Percentiles rank a stretch among this genome's conserved stretches.
Conservation (phyloP, 768 basidiomycete genomes). For the Pisolithus marmoratus region DNA sequence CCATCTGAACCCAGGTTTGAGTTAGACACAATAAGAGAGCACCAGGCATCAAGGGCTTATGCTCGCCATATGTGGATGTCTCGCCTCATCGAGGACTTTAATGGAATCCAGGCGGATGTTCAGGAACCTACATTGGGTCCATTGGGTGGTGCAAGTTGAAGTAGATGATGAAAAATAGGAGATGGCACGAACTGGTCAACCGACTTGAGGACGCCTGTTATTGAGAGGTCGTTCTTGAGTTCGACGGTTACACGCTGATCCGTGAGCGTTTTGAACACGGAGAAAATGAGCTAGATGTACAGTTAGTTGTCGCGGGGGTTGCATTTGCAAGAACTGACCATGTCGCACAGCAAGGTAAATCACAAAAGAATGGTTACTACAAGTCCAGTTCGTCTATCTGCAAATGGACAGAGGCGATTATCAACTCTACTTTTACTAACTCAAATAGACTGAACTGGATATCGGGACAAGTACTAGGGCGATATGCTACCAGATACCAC, state of each 20-base stretch:
- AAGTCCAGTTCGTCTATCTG: no score
- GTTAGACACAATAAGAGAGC: neutral
- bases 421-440: no score
- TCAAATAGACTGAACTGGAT: no score
- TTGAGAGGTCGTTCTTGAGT: slow-evolving; percentile 97
- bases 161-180: neutral
- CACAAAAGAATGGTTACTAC: no score
- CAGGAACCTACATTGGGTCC: slow-evolving; percentile 60
- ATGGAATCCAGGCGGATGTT: slow-evolving; percentile 97
- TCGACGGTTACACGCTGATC: slow-evolving; percentile 97
- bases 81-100: slow-evolving; percentile 82
- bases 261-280: slow-evolving; percentile 98
- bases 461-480: no score
- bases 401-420: no score
- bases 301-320: neutral
- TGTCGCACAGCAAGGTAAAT: slow-evolving; percentile 3
- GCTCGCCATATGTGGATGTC: slow-evolving; percentile 95
- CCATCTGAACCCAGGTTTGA: slow-evolving; percentile 57
- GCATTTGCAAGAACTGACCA: slow-evolving; percentile 16
- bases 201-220: slow-evolving; percentile 92
- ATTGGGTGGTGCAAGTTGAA: slow-evolving; percentile 1
- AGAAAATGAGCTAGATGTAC: slow-evolving; percentile 70
- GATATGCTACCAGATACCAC: no score
- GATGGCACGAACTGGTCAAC: slow-evolving; percentile 82
- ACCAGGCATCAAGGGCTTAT: neutral